These are phyloP conservation scores for Colletotrichum lindemuthianum DNA, from an alignment of 2,329 filamentous ascomycete species.

Conservation along the genomic window DNA sequence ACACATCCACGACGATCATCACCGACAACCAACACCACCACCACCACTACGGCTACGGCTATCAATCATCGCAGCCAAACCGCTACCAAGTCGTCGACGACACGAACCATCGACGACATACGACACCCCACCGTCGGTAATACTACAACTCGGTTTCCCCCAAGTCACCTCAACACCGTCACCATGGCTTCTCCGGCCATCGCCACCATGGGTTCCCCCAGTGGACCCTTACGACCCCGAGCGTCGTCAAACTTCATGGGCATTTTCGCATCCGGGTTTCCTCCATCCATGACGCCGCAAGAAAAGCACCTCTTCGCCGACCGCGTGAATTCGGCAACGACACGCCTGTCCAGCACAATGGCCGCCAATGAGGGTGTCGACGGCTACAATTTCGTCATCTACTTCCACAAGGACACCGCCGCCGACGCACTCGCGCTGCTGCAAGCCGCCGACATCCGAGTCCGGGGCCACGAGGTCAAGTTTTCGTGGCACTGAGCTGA, in stretches of 20 bases:
- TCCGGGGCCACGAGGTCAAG: constrained; percentile 30
- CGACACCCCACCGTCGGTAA: constrained; percentile 6
- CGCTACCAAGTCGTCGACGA: not conserved
- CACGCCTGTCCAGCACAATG: constrained; percentile 32
- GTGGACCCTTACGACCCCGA: constrained; percentile 32
- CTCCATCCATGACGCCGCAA: constrained; percentile 27
- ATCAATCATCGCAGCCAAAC: not conserved
- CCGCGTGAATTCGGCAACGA: constrained; percentile 30
- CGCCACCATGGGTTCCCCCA: constrained; percentile 34
- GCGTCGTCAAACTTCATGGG: constrained; percentile 34
- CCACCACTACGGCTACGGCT: not conserved
- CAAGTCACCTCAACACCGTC: constrained; percentile 15
- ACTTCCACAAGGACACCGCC: constrained; percentile 33
- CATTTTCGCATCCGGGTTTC: constrained; percentile 26
- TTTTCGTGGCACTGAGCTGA: constrained; percentile 34
- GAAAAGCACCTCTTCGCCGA: constrained; percentile 32
- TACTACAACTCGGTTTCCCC: not conserved
- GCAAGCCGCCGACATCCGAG: constrained; percentile 29
- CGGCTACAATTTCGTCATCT: constrained; percentile 30
- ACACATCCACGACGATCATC: not conserved
- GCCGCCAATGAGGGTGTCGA: constrained; percentile 20
- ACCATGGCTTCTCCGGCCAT: constrained; percentile 35
- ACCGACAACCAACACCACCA: not conserved
- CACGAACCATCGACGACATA: constrained; percentile 10
- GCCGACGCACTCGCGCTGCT: constrained; percentile 30